Evolutionary conservation across 2,329 filamentous ascomycete genomes (phyloP), one percentile per base, ranked within the genome.

Genomic region (Aurifilum marmelostoma): DNA sequence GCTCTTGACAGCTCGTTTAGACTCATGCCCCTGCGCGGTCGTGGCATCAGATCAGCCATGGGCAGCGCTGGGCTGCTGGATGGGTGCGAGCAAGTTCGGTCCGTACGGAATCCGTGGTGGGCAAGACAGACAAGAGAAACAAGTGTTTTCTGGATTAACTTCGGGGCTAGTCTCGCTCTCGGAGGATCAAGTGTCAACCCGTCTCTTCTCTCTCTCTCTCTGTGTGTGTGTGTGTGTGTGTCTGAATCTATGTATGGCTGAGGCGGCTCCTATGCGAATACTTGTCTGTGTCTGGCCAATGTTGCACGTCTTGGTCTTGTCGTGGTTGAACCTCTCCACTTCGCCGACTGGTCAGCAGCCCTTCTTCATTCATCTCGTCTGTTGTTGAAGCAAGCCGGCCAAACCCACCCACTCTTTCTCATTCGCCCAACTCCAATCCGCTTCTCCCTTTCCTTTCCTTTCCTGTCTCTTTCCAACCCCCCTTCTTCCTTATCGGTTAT

Each of bases 1-100:
- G 66, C 50, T 61, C 56, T 69, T 69, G 67, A 67, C 67, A 69
- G 64, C 58, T 67, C 59, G 64, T 52, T 63, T 52, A 54, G 64
- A 27, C 60, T 63, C 64, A 63, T 58, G 39, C 16, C n/a, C 37
- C 32, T 43, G 58, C 43, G 34, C 8, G 34, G 39, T 65, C 54
- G 37, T 24, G n/a, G 34, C 64, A 52, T 43, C n/a, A 65, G n/a
- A 47, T 16, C 39, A 27, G 12, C 12, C 37, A 39, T 39, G 37
- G 34, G n/a, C n/a, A n/a, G n/a, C 8, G 4, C 34, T 34, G 34
- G 34, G 34, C 34, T 34, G 34, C 34, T 34, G 37, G 37, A 12
- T 47, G 43, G 18, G 3, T 39, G 37, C 37, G n/a, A n/a, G 43
- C 43, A 47, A 47, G 43, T 47, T 47, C 43, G 43, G 43, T 21